Conservation (phyloP, 2,329 filamentous ascomycete genomes). For the Karstenula rhodostoma region DNA sequence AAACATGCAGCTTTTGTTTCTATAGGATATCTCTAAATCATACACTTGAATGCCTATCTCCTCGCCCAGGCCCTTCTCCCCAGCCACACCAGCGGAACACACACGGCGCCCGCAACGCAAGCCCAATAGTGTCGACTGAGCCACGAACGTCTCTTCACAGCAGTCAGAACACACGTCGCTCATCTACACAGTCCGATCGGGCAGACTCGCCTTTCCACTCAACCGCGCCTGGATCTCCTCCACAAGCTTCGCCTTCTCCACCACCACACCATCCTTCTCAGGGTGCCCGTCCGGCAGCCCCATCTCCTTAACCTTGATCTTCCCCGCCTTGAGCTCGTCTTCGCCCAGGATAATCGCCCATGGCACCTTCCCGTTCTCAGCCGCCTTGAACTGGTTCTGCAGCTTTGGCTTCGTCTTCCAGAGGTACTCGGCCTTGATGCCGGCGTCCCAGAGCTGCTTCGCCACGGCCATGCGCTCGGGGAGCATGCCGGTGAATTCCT, state of each 20-base stretch:
- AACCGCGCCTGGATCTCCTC: slow-evolving; percentile 67
- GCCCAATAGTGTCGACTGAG: not conserved
- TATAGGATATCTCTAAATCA: slow-evolving; percentile 2
- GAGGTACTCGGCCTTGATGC: slow-evolving; percentile 89
- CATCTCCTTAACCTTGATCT: slow-evolving; percentile 89
- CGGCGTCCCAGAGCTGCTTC: slow-evolving; percentile 81
- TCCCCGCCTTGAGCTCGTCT: slow-evolving; percentile 82
- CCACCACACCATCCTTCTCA: slow-evolving; percentile 85
- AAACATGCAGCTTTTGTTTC: not conserved
- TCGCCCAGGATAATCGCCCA: slow-evolving; percentile 91
- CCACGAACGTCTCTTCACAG: not conserved
- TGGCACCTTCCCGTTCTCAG: slow-evolving; percentile 80
- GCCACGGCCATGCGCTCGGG: slow-evolving; percentile 85
- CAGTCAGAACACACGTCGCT: not conserved
- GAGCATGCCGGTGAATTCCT: slow-evolving; percentile 80
- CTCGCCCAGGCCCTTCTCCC: not conserved
- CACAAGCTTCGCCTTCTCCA: slow-evolving; percentile 70
- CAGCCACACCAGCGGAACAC: slow-evolving; percentile 3
- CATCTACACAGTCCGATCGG: slow-evolving; percentile 15
- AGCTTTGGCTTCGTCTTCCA: slow-evolving; percentile 93
- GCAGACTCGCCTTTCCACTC: slow-evolving; percentile 28
- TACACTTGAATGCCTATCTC: not conserved
- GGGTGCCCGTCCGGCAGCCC: slow-evolving; percentile 82
- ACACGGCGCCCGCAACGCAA: not conserved
- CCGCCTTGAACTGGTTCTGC: slow-evolving; percentile 88